Evolutionary conservation across 768 basidiomycete genomes (phyloP).

Genomic region (Phylloporus arenicola): DNA sequence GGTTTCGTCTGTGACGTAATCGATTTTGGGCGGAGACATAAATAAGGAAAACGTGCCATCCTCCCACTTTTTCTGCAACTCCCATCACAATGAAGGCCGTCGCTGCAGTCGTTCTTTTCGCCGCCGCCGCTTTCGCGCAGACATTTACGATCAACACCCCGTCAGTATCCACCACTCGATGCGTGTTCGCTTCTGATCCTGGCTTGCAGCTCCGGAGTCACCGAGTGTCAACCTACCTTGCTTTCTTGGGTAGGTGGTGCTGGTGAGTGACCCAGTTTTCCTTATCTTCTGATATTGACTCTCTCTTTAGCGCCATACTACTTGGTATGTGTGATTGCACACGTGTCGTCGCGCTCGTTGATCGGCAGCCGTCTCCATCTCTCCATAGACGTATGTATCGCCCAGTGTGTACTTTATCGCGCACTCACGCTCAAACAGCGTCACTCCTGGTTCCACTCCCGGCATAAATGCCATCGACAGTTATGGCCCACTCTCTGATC

Average conservation of each 20-base stretch:
- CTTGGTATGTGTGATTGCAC: constrained; percentile 44
- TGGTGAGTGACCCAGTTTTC: constrained; percentile 34
- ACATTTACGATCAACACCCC: constrained; percentile 62
- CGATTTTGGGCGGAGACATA: constrained; percentile 31
- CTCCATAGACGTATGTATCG: too few species aligned
- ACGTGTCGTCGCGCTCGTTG: neutral
- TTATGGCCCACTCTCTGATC: constrained; percentile 39
- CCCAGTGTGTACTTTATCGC: too few species aligned
- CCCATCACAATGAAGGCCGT: constrained; percentile 43
- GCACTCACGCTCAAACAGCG: too few species aligned
- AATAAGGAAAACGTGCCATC: constrained; percentile 9
- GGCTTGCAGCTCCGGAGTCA: constrained; percentile 37
- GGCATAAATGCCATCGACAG: constrained; percentile 40
- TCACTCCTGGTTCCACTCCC: too few species aligned
- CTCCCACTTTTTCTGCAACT: constrained; percentile 9
- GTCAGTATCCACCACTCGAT: constrained; percentile 37
- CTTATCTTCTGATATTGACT: neutral
- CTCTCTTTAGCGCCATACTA: constrained; percentile 49
- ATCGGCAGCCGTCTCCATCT: too few species aligned
- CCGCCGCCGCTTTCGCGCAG: constrained; percentile 42
- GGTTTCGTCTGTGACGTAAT: constrained; percentile 2
- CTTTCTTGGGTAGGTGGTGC: constrained; percentile 54
- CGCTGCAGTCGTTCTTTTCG: constrained; percentile 39
- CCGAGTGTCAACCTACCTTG: constrained; percentile 53
- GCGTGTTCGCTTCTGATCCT: neutral